Evolutionary conservation across 1,284 basidiomycete genomes (phyloP).

Genomic region (Microbotryomycetes sp.): DNA sequence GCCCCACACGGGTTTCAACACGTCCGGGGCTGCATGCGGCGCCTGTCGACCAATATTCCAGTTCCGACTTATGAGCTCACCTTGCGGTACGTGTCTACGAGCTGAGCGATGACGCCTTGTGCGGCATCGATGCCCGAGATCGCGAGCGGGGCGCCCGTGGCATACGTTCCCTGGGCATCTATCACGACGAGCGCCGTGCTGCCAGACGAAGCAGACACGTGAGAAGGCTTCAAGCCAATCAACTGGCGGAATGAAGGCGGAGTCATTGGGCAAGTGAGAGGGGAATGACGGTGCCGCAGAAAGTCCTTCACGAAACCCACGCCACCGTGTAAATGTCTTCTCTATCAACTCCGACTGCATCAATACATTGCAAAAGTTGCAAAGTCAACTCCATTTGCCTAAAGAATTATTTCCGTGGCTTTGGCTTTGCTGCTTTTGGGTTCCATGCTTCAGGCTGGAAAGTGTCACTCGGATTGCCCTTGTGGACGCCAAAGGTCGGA

Average conservation of each 20-base stretch:
- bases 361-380: too few relatives aligned
- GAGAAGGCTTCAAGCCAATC: conserved; percentile 2
- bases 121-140: conserved; percentile 1
- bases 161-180: conserved; percentile 10
- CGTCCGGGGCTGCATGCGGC: not conserved
- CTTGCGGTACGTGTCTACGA: not conserved
- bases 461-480: conserved; percentile 10
- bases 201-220: not conserved
- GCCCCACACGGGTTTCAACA: not conserved
- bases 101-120: not conserved
- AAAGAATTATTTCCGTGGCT: not conserved
- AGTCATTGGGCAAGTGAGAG: not conserved
- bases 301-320: too few relatives aligned
- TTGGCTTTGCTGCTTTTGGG: not conserved
- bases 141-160: not conserved
- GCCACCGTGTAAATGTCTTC: too few relatives aligned
- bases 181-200: conserved; percentile 9
- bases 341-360: too few relatives aligned
- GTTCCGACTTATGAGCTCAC: not conserved
- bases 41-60: not conserved
- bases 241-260: not conserved
- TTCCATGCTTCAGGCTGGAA: conserved; percentile 15
- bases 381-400: too few relatives aligned
- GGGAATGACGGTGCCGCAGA: too few relatives aligned
- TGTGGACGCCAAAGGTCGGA: conserved; percentile 4